These are phyloP conservation scores for Paxillus rubicundulus DNA, from an alignment of 768 basidiomycete genomes.

Conservation along the genomic window DNA sequence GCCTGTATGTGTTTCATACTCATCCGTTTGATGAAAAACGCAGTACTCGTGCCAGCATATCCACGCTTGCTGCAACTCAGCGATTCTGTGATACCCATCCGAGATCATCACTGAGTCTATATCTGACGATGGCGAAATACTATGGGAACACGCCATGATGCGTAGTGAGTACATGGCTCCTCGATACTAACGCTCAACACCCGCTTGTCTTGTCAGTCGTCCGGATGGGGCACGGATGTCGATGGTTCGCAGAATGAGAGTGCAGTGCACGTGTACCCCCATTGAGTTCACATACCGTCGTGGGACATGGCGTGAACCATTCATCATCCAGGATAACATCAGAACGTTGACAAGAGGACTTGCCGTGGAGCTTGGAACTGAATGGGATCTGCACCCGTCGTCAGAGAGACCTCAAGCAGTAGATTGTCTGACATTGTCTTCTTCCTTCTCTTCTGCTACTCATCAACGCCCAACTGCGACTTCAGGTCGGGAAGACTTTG, in stretches of 20 bases:
- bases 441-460: no score
- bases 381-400: no score
- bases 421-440: no score
- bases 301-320: not conserved
- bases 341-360: not conserved
- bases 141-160: not conserved
- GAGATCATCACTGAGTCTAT: not conserved
- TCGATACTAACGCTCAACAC: not conserved
- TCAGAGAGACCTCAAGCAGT: no score
- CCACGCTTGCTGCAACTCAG: not conserved
- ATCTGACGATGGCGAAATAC: not conserved
- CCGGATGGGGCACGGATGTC: not conserved
- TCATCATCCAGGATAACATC: not conserved
- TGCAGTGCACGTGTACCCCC: not conserved
- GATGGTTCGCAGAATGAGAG: not conserved
- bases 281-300: not conserved
- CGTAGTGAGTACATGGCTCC: not conserved
- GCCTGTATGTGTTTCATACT: not conserved
- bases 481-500: no score
- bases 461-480: no score
- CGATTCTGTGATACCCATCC: not conserved
- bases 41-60: no score
- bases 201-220: not conserved
- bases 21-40: not conserved
- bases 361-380: no score